A percentile compares a stretch with the other conserved stretches of the same genome.
Evolutionary conservation across 129 eudicot species (phyloP).

Genomic region (Heracleum sosnowskyi): DNA sequence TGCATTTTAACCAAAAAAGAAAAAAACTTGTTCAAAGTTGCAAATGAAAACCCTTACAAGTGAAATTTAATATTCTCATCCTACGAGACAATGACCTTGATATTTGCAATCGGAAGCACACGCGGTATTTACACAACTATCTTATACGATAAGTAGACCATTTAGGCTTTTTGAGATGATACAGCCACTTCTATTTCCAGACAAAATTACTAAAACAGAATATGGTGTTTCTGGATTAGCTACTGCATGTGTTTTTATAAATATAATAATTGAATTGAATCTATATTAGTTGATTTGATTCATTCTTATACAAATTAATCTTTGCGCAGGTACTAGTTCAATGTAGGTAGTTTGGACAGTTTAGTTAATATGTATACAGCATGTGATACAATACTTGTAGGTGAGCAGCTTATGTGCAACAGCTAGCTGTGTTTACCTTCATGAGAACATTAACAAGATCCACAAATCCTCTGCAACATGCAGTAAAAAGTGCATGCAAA

Average conservation of each 20-base stretch:
- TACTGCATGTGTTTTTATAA: background rate
- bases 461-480: slow-evolving; percentile 62
- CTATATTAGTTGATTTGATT: background rate
- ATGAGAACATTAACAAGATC: slow-evolving; percentile 63
- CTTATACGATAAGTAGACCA: background rate
- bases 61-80: background rate
- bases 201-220: background rate
- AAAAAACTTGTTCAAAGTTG: background rate
- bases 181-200: background rate
- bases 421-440: slow-evolving; percentile 34
- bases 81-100: background rate
- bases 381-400: background rate
- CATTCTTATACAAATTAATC: background rate
- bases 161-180: no score
- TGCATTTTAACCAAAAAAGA: slow-evolving; percentile 20
- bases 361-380: background rate
- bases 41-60: background rate
- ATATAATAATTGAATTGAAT: background rate
- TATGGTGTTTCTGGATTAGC: background rate
- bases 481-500: slow-evolving; percentile 56
- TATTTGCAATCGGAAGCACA: background rate
- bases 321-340: background rate
- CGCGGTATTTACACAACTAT: no score
- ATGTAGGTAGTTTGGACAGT: background rate
- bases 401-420: background rate